Conservation (phyloP, 352 stramenopile genomes). For the Peronospora farinosa region DNA sequence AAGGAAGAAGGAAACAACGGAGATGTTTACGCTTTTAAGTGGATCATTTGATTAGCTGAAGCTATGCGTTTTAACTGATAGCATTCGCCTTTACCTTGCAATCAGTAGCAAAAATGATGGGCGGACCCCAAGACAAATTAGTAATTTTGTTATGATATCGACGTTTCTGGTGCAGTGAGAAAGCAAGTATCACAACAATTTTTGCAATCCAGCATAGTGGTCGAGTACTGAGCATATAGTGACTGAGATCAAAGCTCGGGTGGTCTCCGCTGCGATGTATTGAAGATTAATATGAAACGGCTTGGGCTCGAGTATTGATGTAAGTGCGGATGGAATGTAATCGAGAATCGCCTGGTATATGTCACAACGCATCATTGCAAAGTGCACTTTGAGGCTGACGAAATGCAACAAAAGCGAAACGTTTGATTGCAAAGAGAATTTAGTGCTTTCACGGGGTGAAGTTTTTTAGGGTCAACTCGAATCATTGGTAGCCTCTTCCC, state of each 20-base stretch:
- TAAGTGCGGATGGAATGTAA: neutral
- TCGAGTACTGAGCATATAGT: neutral
- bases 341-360: too few species aligned
- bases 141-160: too few species aligned
- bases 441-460: neutral
- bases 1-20: neutral
- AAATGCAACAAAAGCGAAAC: neutral
- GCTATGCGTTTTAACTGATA: too few species aligned
- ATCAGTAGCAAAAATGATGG: too few species aligned
- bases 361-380: neutral
- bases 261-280: too few species aligned
- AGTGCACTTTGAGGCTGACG: neutral
- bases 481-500: neutral
- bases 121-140: too few species aligned
- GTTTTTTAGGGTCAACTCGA: conserved; percentile 2
- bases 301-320: too few species aligned
- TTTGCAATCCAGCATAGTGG: neutral
- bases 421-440: neutral
- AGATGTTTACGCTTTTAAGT: neutral
- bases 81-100: too few species aligned
- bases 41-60: neutral
- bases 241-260: too few species aligned
- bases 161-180: too few species aligned
- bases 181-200: neutral
- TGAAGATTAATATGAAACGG: too few species aligned